These are phyloP conservation scores for Fusarium sp. DNA, from an alignment of 2,329 filamentous ascomycete species.

Conservation along the genomic window DNA sequence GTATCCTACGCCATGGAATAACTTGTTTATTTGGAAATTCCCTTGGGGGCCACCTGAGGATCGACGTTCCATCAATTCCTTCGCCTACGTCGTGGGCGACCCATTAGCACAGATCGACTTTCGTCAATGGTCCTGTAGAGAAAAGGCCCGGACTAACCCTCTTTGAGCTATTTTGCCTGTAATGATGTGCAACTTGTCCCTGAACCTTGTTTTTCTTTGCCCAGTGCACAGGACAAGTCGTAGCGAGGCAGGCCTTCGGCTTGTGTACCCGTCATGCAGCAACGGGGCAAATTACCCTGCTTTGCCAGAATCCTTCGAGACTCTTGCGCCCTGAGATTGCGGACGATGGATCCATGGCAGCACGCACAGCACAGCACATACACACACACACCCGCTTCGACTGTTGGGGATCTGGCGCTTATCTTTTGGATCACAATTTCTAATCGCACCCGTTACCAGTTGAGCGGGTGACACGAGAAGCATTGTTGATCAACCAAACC, in stretches of 20 bases:
- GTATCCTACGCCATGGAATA: neutral
- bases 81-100: neutral
- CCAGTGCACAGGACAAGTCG: constrained; percentile 2
- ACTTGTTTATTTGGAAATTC: neutral
- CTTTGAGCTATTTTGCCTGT: constrained; percentile 20
- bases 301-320: constrained; percentile 22
- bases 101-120: neutral
- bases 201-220: constrained; percentile 8
- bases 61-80: constrained; percentile 7
- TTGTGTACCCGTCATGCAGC: constrained; percentile 18
- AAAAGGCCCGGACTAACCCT: neutral
- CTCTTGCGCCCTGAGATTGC: constrained; percentile 17
- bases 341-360: neutral
- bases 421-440: neutral
- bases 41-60: constrained; percentile 21
- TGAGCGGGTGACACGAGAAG: constrained; percentile 9
- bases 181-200: constrained; percentile 9
- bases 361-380: neutral
- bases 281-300: constrained; percentile 31
- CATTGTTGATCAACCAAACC: constrained; percentile 2
- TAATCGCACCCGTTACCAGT: constrained; percentile 9
- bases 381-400: neutral
- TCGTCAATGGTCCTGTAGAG: neutral
- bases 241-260: constrained; percentile 16
- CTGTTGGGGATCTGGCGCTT: constrained; percentile 10